A percentile compares a stretch with the other conserved stretches of the same genome.
phyloP scores from a whole-genome alignment of 768 basidiomycete species.

The Amanita fuliginea region DNA sequence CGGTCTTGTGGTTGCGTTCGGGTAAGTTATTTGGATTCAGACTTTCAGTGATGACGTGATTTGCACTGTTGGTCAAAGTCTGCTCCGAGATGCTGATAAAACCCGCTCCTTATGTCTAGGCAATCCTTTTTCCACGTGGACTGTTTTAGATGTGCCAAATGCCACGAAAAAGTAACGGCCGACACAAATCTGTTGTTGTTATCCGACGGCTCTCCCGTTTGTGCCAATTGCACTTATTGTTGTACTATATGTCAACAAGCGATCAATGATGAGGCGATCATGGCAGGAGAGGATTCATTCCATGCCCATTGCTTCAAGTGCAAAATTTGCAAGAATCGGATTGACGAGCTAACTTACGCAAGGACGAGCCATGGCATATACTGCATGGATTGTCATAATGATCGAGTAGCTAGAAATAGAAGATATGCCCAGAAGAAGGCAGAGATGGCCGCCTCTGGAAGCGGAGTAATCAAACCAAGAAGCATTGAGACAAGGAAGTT shows the following conservation, averaged over 20 bases:
- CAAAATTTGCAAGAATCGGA: conserved; percentile 86
- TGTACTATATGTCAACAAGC: conserved; percentile 92
- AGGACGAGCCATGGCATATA: conserved; percentile 98
- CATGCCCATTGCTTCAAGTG: conserved; percentile 99
- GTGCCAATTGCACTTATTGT: conserved; percentile 85
- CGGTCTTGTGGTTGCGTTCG: conserved; percentile 90
- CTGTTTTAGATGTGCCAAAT: conserved; percentile 97
- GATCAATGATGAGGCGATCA: conserved; percentile 97
- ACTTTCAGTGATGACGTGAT: background rate
- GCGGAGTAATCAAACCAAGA: conserved; percentile 28
- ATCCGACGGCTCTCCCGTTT: conserved; percentile 96
- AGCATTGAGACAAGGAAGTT: conserved; percentile 27
- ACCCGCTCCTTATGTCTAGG: conserved; percentile 25
- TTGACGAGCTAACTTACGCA: conserved; percentile 97
- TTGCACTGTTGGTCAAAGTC: background rate
- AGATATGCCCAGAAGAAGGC: conserved; percentile 86
- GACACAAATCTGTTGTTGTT: conserved; percentile 96
- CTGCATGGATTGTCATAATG: conserved; percentile 98
- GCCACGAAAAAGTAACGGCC: conserved; percentile 82
- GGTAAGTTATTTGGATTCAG: conserved; percentile 41
- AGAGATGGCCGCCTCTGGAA: conserved; percentile 30
- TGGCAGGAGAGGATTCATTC: conserved; percentile 98
- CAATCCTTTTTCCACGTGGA: conserved; percentile 92
- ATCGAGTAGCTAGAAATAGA: conserved; percentile 88
- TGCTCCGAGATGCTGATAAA: background rate